Conservation (phyloP, 2,329 filamentous ascomycete genomes). For the Tetracladium maxilliforme region DNA sequence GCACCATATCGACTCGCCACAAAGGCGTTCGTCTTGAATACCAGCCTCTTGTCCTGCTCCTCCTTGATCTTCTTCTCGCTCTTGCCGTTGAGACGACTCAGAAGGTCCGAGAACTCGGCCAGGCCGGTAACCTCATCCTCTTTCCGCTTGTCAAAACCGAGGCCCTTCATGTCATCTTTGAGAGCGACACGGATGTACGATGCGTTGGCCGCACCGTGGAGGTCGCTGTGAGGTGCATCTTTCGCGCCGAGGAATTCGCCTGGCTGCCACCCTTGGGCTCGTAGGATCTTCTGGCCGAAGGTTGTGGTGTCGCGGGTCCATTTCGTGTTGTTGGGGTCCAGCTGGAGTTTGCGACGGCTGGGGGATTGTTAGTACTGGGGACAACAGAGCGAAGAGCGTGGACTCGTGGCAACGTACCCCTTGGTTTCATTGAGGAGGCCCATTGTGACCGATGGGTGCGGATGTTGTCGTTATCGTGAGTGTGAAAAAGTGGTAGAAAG, state of each 20-base stretch:
- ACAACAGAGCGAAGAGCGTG: too few species aligned
- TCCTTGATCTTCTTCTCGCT: conserved; percentile 56
- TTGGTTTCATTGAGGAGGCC: too few species aligned
- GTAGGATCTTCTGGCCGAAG: conserved; percentile 84
- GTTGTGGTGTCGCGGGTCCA: conserved; percentile 73
- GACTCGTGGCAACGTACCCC: too few species aligned
- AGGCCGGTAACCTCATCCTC: conserved; percentile 69
- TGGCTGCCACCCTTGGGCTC: conserved; percentile 79
- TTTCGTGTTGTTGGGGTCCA: conserved; percentile 90
- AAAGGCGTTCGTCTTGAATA: conserved; percentile 59
- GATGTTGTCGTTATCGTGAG: too few species aligned
- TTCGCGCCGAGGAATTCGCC: conserved; percentile 70
- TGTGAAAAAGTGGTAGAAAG: too few species aligned
- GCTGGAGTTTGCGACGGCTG: conserved; percentile 51
- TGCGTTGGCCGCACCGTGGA: conserved; percentile 67
- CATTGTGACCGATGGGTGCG: too few species aligned
- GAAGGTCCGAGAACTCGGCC: conserved; percentile 70
- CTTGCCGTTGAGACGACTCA: conserved; percentile 84
- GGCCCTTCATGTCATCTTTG: conserved; percentile 82
- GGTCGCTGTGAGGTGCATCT: conserved; percentile 57
- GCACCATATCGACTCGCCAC: conserved; percentile 62
- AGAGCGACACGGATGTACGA: conserved; percentile 74
- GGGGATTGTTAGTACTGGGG: conserved; percentile 23
- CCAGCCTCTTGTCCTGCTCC: conserved; percentile 52
- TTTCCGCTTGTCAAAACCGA: conserved; percentile 64